Evolutionary conservation across 805 yeast genomes (phyloP).

Genomic region (Yarrowia yakushimensis): DNA sequence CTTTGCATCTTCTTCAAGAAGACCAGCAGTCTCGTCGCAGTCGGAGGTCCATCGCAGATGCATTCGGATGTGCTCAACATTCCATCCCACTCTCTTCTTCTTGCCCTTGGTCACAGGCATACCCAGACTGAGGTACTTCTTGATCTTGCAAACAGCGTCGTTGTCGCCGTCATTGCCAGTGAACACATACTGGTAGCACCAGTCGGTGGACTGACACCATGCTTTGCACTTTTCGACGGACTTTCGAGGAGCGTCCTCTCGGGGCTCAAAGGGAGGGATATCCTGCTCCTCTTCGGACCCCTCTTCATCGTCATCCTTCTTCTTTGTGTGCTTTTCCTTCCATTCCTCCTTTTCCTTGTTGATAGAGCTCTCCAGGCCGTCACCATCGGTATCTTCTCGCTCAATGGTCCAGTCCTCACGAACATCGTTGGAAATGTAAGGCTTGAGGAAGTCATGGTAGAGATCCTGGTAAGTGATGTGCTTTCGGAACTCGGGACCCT

Average conservation of each 20-base stretch:
- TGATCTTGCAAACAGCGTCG: not conserved
- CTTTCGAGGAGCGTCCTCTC: not conserved
- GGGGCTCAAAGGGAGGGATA: not conserved
- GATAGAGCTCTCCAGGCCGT: slow-evolving; percentile 1
- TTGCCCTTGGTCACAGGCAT: not conserved
- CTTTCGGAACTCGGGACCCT: slow-evolving; percentile 27
- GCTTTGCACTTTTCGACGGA: not conserved
- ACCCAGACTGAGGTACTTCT: not conserved
- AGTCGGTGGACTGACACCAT: slow-evolving; percentile 9
- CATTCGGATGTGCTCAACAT: not conserved
- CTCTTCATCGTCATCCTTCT: not conserved
- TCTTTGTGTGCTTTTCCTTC: not conserved
- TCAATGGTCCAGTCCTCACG: slow-evolving; percentile 17
- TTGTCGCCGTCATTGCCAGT: slow-evolving; percentile 17
- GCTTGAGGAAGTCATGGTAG: slow-evolving; percentile 30
- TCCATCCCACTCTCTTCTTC: slow-evolving; percentile 11
- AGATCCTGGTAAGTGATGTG: slow-evolving; percentile 39
- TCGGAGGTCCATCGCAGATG: not conserved
- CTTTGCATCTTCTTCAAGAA: not conserved
- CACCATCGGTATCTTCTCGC: slow-evolving; percentile 13
- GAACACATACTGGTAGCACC: slow-evolving; percentile 14
- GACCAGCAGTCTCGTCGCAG: slow-evolving; percentile 3
- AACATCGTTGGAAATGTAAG: slow-evolving; percentile 26
- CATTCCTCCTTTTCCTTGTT: slow-evolving; percentile 14
- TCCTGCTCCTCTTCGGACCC: not conserved